Conservation (phyloP, 495 filamentous ascomycete species). For the Neurospora tetrasperma region DNA sequence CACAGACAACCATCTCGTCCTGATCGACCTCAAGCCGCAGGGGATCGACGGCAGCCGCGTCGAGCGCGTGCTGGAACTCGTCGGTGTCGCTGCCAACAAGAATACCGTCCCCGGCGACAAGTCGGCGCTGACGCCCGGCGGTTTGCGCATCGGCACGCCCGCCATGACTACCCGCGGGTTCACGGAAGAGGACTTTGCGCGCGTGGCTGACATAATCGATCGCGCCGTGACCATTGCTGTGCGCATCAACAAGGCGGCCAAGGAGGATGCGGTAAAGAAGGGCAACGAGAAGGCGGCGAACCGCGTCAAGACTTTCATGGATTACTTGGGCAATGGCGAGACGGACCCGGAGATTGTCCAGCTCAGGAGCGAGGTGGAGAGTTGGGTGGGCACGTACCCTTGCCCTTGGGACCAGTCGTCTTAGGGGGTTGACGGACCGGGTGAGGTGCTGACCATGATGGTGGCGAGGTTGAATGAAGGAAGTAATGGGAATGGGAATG, state of each 20-base stretch:
- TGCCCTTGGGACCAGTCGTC: constrained; percentile 61
- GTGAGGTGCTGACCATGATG: not conserved
- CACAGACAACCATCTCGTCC: constrained; percentile 93
- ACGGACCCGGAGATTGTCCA: constrained; percentile 76
- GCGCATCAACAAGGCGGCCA: constrained; percentile 69
- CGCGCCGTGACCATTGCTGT: constrained; percentile 78
- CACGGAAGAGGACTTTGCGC: constrained; percentile 71
- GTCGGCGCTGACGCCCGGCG: constrained; percentile 84
- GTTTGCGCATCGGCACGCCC: constrained; percentile 84
- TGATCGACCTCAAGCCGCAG: constrained; percentile 89
- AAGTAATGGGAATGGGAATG: not conserved
- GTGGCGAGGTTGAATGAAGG: not conserved
- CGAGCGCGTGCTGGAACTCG: constrained; percentile 87
- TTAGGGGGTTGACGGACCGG: constrained; percentile 1
- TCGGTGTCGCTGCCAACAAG: constrained; percentile 95
- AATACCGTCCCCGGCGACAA: constrained; percentile 96
- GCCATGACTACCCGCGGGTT: constrained; percentile 97
- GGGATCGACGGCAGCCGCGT: constrained; percentile 87
- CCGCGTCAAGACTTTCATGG: constrained; percentile 74
- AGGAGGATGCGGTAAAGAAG: constrained; percentile 62
- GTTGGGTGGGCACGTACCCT: constrained; percentile 90
- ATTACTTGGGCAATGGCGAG: constrained; percentile 73
- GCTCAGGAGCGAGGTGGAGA: constrained; percentile 80
- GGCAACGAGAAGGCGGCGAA: constrained; percentile 64
- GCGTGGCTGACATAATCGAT: constrained; percentile 91